These are phyloP conservation scores for Melaleuca alternifolia DNA, from an alignment of 345 rosid species.

Conservation along the genomic window DNA sequence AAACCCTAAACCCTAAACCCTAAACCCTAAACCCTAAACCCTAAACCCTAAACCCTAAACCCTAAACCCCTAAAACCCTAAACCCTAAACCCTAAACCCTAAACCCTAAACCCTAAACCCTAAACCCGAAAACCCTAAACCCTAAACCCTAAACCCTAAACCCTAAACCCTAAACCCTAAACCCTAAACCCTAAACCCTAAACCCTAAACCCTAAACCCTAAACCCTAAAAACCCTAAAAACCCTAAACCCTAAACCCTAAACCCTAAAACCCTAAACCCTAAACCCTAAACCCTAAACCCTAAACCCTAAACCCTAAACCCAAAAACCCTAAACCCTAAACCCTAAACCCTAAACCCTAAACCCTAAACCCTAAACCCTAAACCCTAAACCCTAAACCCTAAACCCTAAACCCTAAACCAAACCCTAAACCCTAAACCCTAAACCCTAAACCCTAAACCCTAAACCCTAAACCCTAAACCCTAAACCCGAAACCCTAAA, in stretches of 20 bases:
- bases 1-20: not conserved
- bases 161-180: not conserved
- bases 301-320: not conserved
- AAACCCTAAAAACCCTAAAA: too few relatives aligned
- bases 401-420: too few relatives aligned
- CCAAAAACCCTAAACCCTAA: not conserved
- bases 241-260: not conserved
- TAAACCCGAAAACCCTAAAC: not conserved
- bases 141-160: not conserved
- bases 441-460: not conserved
- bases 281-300: not conserved
- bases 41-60: not conserved
- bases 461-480: not conserved
- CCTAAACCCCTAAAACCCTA: not conserved
- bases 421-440: conserved; percentile 2
- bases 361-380: not conserved
- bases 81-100: not conserved
- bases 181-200: not conserved
- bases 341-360: not conserved
- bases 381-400: not conserved
- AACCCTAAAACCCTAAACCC: not conserved
- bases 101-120: not conserved
- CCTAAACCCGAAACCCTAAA: not conserved
- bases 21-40: conserved; percentile 3
- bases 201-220: not conserved